Percentiles rank a stretch among this genome's conserved stretches.
These are phyloP conservation scores for Euryodendron excelsum DNA, from an alignment of 148 eudicot species.

Conservation along the genomic window DNA sequence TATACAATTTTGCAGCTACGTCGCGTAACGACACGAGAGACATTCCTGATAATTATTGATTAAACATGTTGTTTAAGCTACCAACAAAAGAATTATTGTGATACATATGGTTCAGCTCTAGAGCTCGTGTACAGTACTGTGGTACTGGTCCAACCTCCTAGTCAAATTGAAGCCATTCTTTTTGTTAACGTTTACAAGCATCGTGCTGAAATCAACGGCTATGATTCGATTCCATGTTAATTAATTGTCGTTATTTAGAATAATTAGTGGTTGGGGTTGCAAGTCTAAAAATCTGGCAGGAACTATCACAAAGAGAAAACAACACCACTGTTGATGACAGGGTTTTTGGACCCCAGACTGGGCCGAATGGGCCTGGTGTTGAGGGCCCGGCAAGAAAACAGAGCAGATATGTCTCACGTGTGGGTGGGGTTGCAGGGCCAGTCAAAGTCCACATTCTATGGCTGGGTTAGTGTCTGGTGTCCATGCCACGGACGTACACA, in stretches of 20 bases:
- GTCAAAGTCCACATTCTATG: slow-evolving; percentile 31
- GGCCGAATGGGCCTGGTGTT: slow-evolving; percentile 20
- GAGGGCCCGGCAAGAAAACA: slow-evolving; percentile 43
- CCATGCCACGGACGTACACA: slow-evolving; percentile 23
- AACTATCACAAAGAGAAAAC: too few relatives aligned
- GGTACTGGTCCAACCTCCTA: background rate
- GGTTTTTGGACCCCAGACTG: slow-evolving; percentile 25
- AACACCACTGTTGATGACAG: slow-evolving; percentile 12
- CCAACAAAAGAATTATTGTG: slow-evolving; percentile 16
- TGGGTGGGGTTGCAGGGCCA: slow-evolving; percentile 31
- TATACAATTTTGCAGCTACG: background rate
- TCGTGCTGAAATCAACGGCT: background rate
- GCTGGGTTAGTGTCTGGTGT: slow-evolving; percentile 18
- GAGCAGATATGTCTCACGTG: slow-evolving; percentile 43
- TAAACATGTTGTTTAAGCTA: slow-evolving; percentile 14
- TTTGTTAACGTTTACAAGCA: background rate
- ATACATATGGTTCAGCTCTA: background rate
- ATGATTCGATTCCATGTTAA: background rate
- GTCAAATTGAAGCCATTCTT: background rate
- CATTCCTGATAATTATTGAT: background rate
- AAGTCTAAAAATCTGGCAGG: background rate
- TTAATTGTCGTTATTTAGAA: background rate
- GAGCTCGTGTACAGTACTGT: background rate
- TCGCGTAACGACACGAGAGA: background rate
- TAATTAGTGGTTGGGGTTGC: background rate